Conservation (phyloP, 106 monocot genomes). For the Triglochin maritima region DNA sequence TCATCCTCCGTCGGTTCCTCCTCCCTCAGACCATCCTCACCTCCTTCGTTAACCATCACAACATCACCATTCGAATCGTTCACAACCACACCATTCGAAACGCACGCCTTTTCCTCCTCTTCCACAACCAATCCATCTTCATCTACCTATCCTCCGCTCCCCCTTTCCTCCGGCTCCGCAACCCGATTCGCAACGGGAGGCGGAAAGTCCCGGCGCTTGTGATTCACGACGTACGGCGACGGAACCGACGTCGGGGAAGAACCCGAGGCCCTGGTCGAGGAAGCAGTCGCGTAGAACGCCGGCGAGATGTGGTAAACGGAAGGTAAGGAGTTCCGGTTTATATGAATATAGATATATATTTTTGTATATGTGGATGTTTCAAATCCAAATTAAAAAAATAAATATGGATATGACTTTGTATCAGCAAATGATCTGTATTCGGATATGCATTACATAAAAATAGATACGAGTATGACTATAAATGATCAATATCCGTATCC, state of each 20-base stretch:
- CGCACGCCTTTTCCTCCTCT: slow-evolving; percentile 5
- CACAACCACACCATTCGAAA: neutral
- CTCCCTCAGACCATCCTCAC: neutral
- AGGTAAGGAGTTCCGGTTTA: neutral
- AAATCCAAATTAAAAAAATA: too few species aligned
- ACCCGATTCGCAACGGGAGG: neutral
- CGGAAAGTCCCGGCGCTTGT: slow-evolving; percentile 21
- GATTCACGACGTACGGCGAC: slow-evolving; percentile 28
- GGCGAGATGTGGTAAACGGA: slow-evolving; percentile 15
- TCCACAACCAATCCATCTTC: neutral
- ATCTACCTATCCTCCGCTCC: neutral
- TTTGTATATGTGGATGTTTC: too few species aligned
- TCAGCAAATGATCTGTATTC: too few species aligned
- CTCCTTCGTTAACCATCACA: too few species aligned
- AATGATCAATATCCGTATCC: too few species aligned
- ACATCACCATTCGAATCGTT: neutral
- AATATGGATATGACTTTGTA: too few species aligned
- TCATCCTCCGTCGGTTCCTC: slow-evolving; percentile 7
- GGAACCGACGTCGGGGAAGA: slow-evolving; percentile 14
- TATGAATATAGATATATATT: too few species aligned
- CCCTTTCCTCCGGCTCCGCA: neutral
- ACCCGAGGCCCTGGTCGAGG: slow-evolving; percentile 8
- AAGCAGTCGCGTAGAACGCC: slow-evolving; percentile 26
- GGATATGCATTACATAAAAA: too few species aligned
- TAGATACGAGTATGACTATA: too few species aligned